Base-by-base conservation (phyloP, 305 asterid genomes). In the Stenogyne calaminthoides region DNA sequence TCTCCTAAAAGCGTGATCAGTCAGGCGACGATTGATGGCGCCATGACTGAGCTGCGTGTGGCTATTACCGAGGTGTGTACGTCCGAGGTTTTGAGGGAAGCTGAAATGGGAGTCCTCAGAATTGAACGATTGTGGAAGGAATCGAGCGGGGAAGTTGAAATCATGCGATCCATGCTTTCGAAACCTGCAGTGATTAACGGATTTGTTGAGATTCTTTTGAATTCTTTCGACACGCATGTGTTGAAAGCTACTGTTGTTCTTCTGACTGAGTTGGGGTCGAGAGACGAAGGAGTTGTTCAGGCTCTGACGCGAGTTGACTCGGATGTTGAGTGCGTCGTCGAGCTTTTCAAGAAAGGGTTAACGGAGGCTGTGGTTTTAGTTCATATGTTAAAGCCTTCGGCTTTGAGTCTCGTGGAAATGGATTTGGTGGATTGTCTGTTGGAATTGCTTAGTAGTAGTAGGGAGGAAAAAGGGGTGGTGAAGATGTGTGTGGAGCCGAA, bases 261-360 rank as follows among this genome's bases (percentile, higher is more conserved):
- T 22, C 74, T 92, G 46, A 74, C 86, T 8, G 97, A 90, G 82
- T 85, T 92, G 0, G 97, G 91, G 10, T 79, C 75, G 14, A 84
- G 88, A 76, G 92, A 87, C 39, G 83, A 71, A 9, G 67, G 44
- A 12, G 96, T 88, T 9, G 72, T 90, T 15, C 92, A 81, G 70
- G 90, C 91, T 9, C 83, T 92, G 9, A 87, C 90, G 1, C 80
- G 94, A 55, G 97, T 92, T 8, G 96, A 90, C 37, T 87, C 98
- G 1, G 97, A 92, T 47, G 96, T 90, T 7, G 88, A 87, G 8
- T 75, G 91, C 80, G 68, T 92, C 18, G 81, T 89, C 11, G 82
- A 84, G 68, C 92, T 92, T 44, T 88, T 90, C 62, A 85, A 86
- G 86, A 86, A 88, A 67, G 98, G 98, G 22, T 68, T 92, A 74